phyloP scores from a whole-genome alignment of 768 basidiomycete genomes.

The Krasilnikovozyma curviuscula region DNA sequence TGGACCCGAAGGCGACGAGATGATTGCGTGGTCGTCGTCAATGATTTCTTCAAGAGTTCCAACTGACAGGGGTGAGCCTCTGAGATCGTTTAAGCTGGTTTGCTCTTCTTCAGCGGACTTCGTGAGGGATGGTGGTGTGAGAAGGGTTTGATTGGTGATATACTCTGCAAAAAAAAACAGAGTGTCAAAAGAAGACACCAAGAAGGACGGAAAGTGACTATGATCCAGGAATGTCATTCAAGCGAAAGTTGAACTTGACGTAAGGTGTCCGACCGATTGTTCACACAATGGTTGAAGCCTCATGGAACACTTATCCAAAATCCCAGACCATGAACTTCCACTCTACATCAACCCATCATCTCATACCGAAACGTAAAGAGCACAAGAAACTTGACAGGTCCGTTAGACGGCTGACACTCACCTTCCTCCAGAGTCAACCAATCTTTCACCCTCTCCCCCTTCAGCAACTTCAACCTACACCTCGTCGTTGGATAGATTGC shows the following conservation, averaged over 20 bases:
- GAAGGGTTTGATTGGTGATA: conserved; percentile 25
- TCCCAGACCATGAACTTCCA: too few relatives aligned
- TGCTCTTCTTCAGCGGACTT: conserved; percentile 92
- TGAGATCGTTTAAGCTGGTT: conserved; percentile 77
- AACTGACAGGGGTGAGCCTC: conserved; percentile 94
- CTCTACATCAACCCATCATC: too few relatives aligned
- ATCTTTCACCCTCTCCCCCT: conserved; percentile 96
- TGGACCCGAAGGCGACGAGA: conserved; percentile 80
- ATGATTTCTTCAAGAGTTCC: conserved; percentile 84
- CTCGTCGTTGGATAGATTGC: conserved; percentile 84
- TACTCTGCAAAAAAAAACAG: conserved; percentile 14
- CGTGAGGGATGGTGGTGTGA: conserved; percentile 38
- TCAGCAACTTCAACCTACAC: conserved; percentile 82
- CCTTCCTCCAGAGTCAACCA: conserved; percentile 66
- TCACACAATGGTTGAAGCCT: too few relatives aligned
- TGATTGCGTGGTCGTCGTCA: conserved; percentile 49
- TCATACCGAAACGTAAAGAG: too few relatives aligned
- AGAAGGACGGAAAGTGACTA: neutral
- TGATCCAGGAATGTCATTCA: too few relatives aligned
- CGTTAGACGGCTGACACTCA: too few relatives aligned
- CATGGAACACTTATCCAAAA: too few relatives aligned
- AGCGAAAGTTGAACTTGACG: too few relatives aligned
- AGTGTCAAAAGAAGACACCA: neutral
- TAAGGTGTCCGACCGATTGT: too few relatives aligned
- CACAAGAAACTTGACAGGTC: too few relatives aligned